Evolutionary conservation across 768 basidiomycete species (phyloP).

Genomic region (Termitomyces sp.): DNA sequence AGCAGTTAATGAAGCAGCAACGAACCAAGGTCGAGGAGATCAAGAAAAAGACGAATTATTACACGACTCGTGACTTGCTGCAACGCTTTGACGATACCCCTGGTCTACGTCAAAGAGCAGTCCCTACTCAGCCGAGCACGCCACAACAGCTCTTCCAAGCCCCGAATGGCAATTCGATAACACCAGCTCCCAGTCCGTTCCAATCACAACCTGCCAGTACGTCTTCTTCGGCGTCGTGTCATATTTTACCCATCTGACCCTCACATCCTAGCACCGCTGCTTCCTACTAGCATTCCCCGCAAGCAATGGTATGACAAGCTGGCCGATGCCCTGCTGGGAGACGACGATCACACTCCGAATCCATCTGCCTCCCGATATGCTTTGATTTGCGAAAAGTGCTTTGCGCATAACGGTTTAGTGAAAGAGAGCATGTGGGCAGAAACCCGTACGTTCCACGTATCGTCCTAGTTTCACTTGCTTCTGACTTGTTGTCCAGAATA

Average conservation of each 20-base stretch:
- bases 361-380: slow-evolving; percentile 64
- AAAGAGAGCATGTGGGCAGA: slow-evolving; percentile 80
- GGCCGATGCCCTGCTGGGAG: slow-evolving; percentile 83
- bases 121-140: slow-evolving; percentile 16
- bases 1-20: slow-evolving; percentile 69
- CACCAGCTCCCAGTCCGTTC: slow-evolving; percentile 5
- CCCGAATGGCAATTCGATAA: slow-evolving; percentile 13
- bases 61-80: slow-evolving; percentile 84
- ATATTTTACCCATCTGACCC: background rate
- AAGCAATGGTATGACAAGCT: slow-evolving; percentile 87
- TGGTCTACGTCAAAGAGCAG: slow-evolving; percentile 39
- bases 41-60: slow-evolving; percentile 97
- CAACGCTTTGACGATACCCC: slow-evolving; percentile 81
- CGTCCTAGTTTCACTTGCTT: background rate
- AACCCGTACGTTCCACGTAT: slow-evolving; percentile 55
- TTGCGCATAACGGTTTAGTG: slow-evolving; percentile 84
- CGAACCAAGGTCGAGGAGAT: slow-evolving; percentile 89
- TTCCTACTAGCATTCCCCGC: slow-evolving; percentile 43
- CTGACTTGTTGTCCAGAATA: slow-evolving; percentile 53
- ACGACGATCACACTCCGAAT: slow-evolving; percentile 50
- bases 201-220: slow-evolving; percentile 6
- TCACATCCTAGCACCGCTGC: slow-evolving; percentile 15
- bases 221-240: background rate
- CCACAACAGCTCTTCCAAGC: slow-evolving; percentile 25
- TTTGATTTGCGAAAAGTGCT: slow-evolving; percentile 86